These are phyloP conservation scores for Umbilicaria muhlenbergii DNA, from an alignment of 495 filamentous ascomycete species.

Conservation along the genomic window DNA sequence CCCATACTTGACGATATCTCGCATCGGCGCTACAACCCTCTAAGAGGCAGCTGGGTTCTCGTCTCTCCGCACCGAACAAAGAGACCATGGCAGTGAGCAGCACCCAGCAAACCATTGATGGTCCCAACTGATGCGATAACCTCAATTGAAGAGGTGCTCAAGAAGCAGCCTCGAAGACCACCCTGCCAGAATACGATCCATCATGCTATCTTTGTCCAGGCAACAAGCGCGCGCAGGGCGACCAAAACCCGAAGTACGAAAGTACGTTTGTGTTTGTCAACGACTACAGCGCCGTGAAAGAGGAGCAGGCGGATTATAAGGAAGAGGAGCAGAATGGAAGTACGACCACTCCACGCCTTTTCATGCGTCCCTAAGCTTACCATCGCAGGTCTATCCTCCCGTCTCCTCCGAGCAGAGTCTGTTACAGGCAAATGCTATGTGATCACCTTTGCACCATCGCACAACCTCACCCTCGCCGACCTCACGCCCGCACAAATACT, in stretches of 20 bases:
- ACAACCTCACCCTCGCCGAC: slow-evolving; percentile 87
- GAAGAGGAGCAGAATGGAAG: slow-evolving; percentile 34
- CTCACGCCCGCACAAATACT: slow-evolving; percentile 52
- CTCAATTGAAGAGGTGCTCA: slow-evolving; percentile 58
- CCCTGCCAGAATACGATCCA: slow-evolving; percentile 66
- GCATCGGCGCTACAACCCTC: slow-evolving; percentile 83
- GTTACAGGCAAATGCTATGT: slow-evolving; percentile 97
- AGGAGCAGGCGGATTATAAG: slow-evolving; percentile 62
- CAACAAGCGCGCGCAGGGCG: slow-evolving; percentile 82
- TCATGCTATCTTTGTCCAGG: slow-evolving; percentile 94
- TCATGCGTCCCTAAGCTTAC: slow-evolving; percentile 6
- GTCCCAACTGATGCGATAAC: background rate
- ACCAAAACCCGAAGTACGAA: slow-evolving; percentile 72
- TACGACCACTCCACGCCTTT: slow-evolving; percentile 12
- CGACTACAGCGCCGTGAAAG: slow-evolving; percentile 94
- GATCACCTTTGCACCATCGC: slow-evolving; percentile 76
- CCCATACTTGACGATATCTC: slow-evolving; percentile 91
- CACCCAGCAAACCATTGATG: background rate
- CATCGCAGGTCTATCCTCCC: slow-evolving; percentile 45
- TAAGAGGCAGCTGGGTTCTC: slow-evolving; percentile 77
- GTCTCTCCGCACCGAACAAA: slow-evolving; percentile 94
- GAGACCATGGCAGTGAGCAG: slow-evolving; percentile 90
- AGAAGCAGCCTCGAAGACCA: slow-evolving; percentile 63
- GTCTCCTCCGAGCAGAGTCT: slow-evolving; percentile 68
- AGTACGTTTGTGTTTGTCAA: slow-evolving; percentile 92